Base-by-base conservation (phyloP, 2,329 filamentous ascomycete species). In the Sclerotinia nivalis region DNA sequence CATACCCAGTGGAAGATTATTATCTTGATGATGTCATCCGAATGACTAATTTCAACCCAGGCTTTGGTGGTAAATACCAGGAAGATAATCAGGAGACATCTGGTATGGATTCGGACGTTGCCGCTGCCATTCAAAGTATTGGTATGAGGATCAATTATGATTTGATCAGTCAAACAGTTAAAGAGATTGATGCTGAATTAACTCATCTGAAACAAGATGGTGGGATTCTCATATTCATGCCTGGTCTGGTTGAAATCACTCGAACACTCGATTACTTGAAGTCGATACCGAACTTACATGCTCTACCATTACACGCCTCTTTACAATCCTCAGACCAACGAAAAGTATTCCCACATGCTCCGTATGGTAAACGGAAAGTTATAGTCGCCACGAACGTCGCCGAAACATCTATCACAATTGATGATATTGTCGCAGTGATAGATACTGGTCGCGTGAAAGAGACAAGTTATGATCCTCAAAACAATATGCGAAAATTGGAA, bases 331-430 rank as follows among this genome's bases (percentile, higher is more conserved):
- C 86, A 2, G 95, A 98, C 75, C 96, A 99, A 80, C 91, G 92
- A 71, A 87, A 89, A 34, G 96, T 99, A 0, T 99, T 99, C 78
- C 85, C 88, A 40, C 84, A 85, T 20, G 83, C 96, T 6, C 94
- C 95, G 0, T 79, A 82, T 3, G 93, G 93, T 0, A 94, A 93
- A 80, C 87, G 96, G 49, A 99, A 99, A 81, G 88, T 99, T 18
- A 92, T 99, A 47, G 92, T 95, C 9, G 93, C 96, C 0, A 99
- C 96, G 58, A 99, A 99, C 76, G 95, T 99, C 2, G 96, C 96
- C 2, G 96, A 99, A 80, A 99, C 96, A 0, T 98, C 96, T 2
- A 98, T 99, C 79, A 99, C 96, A 0, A 99, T 99, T 71, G 94
- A 97, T 78, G 96, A 99, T 78, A 92, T 99, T 67, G 92, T 98